These are phyloP conservation scores for Pythium aristosporum DNA, from an alignment of 352 stramenopile genomes.

Conservation along the genomic window DNA sequence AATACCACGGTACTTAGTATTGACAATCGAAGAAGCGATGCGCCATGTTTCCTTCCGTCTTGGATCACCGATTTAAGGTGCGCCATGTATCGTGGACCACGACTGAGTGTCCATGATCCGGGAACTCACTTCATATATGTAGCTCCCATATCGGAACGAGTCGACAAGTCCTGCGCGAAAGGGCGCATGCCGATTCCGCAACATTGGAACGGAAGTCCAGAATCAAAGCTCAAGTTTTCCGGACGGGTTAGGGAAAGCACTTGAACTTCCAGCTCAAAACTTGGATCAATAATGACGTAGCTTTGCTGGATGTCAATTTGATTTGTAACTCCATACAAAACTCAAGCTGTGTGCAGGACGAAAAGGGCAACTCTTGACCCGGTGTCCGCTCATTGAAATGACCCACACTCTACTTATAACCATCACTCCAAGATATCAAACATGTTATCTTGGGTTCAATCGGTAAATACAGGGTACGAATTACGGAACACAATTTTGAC, in stretches of 20 bases:
- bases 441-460: too few species aligned
- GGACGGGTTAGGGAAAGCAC: conserved; percentile 13
- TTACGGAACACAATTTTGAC: too few species aligned
- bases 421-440: background rate
- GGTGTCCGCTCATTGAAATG: conserved; percentile 10
- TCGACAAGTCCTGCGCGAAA: too few species aligned
- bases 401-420: conserved; percentile 9
- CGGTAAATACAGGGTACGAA: too few species aligned
- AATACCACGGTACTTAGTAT: background rate
- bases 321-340: conserved; percentile 4
- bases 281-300: conserved; percentile 3
- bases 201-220: background rate
- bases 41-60: too few species aligned
- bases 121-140: too few species aligned
- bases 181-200: too few species aligned
- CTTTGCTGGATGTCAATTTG: conserved; percentile 14
- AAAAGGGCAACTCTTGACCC: background rate
- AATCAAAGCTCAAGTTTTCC: background rate
- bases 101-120: too few species aligned
- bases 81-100: too few species aligned
- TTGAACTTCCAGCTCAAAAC: conserved; percentile 12
- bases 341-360: background rate
- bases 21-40: too few species aligned
- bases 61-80: too few species aligned
- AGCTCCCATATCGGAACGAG: too few species aligned